phyloP scores from a whole-genome alignment of 2,329 filamentous ascomycete genomes.

The Fusarium tjaetaba region DNA sequence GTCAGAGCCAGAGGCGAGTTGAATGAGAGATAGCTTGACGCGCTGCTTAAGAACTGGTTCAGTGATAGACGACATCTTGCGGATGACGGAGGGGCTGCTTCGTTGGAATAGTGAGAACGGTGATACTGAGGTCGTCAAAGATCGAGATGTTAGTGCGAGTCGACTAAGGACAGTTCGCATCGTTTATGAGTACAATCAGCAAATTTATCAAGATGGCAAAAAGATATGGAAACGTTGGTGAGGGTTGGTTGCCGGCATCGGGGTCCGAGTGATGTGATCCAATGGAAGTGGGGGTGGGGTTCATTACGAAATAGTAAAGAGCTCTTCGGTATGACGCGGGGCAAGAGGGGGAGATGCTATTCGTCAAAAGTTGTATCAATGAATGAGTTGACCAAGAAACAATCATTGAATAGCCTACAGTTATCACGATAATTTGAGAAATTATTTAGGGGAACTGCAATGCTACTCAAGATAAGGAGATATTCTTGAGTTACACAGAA shows the following conservation, averaged over 20 bases:
- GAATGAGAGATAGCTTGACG: slow-evolving; percentile 82
- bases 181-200: not conserved
- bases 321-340: slow-evolving; percentile 19
- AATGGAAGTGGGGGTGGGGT: slow-evolving; percentile 31
- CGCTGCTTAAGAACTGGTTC: slow-evolving; percentile 73
- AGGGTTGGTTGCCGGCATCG: slow-evolving; percentile 18
- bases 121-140: slow-evolving; percentile 13
- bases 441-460: not conserved
- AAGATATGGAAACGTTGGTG: slow-evolving; percentile 1
- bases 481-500: not conserved
- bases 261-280: slow-evolving; percentile 12
- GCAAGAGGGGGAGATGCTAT: slow-evolving; percentile 11
- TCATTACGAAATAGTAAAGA: slow-evolving; percentile 21
- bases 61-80: slow-evolving; percentile 50
- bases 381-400: not conserved
- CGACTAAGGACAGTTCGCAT: slow-evolving; percentile 35
- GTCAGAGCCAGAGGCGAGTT: slow-evolving; percentile 82
- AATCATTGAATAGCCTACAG: not conserved
- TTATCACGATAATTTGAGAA: not conserved
- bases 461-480: not conserved
- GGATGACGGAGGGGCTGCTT: slow-evolving; percentile 36
- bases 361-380: slow-evolving; percentile 3
- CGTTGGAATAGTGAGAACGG: slow-evolving; percentile 30
- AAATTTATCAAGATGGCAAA: not conserved
- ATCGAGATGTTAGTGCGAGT: slow-evolving; percentile 18